Evolutionary conservation across 345 rosid species (phyloP).

Genomic region (Rhodamnia argentea): DNA sequence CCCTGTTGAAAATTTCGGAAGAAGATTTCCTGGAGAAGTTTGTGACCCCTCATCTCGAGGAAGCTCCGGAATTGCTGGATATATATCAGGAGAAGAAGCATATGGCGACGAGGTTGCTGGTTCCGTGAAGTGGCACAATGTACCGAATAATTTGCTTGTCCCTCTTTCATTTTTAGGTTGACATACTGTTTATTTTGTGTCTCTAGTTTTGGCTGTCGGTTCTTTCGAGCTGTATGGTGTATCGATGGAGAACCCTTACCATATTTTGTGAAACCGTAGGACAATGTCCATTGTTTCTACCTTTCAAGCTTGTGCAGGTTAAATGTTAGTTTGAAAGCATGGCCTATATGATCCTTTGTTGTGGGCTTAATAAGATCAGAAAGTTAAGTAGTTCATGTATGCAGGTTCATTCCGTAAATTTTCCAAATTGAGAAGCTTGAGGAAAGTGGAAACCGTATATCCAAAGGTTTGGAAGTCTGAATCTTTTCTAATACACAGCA

Average conservation of each 20-base stretch:
- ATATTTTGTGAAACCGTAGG: not conserved
- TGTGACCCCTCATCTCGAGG: not conserved
- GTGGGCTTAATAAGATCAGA: not conserved
- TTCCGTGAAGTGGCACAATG: not conserved
- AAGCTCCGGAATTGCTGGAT: slow-evolving; percentile 6
- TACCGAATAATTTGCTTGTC: not conserved
- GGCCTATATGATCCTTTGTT: not conserved
- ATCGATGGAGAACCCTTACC: not conserved
- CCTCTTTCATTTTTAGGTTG: not conserved
- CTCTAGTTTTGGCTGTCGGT: not conserved
- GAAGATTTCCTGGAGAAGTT: slow-evolving; percentile 3
- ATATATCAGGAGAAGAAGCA: slow-evolving; percentile 12
- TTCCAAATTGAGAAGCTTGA: no score
- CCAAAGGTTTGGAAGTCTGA: no score
- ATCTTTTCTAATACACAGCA: no score
- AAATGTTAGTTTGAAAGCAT: not conserved
- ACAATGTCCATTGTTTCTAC: not conserved
- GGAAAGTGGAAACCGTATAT: no score
- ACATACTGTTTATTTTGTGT: not conserved
- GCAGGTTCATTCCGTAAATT: no score
- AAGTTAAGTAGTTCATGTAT: not conserved
- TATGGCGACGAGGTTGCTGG: not conserved
- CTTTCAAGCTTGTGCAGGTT: no score
- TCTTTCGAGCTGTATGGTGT: not conserved
- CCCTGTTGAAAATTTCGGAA: not conserved